Evolutionary conservation across 2,329 filamentous ascomycete species (phyloP).

Genomic region (Verticillium nubilum): DNA sequence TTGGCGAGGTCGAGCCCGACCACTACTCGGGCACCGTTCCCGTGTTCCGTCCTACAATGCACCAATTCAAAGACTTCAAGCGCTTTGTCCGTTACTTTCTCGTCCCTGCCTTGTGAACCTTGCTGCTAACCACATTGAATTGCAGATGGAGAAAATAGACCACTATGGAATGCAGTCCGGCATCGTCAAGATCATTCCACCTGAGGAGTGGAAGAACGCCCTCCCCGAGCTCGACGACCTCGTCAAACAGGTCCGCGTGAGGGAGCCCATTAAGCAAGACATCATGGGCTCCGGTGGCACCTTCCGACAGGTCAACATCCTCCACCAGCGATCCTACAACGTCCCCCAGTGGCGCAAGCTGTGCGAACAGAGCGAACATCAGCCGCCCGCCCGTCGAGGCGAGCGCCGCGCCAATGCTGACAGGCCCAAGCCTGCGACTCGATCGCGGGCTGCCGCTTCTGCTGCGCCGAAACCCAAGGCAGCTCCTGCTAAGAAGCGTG

Average conservation of each 20-base stretch:
- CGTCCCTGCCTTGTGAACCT: not conserved
- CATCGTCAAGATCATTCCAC: constrained; percentile 93
- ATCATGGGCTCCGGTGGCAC: constrained; percentile 94
- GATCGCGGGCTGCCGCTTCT: constrained; percentile 17
- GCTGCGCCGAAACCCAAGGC: constrained; percentile 16
- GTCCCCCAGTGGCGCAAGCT: constrained; percentile 92
- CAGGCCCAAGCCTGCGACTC: constrained; percentile 37
- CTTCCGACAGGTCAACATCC: constrained; percentile 94
- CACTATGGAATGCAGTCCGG: constrained; percentile 96
- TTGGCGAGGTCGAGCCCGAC: constrained; percentile 75
- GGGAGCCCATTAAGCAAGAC: constrained; percentile 96
- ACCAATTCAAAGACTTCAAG: constrained; percentile 91
- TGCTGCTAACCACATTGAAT: not conserved
- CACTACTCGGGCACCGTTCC: constrained; percentile 90
- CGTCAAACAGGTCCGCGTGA: constrained; percentile 86
- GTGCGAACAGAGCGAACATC: constrained; percentile 91
- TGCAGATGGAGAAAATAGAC: constrained; percentile 74
- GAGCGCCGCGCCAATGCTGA: constrained; percentile 64
- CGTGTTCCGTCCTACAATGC: constrained; percentile 92
- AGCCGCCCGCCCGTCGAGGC: constrained; percentile 86
- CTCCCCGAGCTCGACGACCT: constrained; percentile 76
- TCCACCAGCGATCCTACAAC: constrained; percentile 94
- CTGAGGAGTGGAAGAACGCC: constrained; percentile 83
- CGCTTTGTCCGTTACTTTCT: constrained; percentile 60
- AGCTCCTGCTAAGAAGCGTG: constrained; percentile 31